phyloP scores from a whole-genome alignment of 345 rosid species.

The Eucalyptus cloeziana region DNA sequence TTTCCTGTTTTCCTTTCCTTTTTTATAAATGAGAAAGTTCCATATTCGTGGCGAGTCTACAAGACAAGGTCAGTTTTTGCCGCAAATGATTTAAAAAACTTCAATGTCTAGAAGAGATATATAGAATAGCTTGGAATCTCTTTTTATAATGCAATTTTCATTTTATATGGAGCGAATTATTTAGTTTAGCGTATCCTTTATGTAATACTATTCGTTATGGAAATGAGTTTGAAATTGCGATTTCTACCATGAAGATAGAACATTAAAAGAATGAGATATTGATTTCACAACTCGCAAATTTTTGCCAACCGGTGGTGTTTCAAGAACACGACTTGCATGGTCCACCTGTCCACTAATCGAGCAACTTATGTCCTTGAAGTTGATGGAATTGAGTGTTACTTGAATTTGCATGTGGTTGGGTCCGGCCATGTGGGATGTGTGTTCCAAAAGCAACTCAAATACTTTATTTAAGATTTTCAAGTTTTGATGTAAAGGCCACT shows the following conservation, averaged over 20 bases:
- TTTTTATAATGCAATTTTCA: not conserved
- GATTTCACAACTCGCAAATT: not conserved
- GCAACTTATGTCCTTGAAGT: not conserved
- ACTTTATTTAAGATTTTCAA: not conserved
- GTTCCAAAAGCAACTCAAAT: not conserved
- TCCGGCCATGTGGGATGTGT: not conserved
- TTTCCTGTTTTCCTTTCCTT: not conserved
- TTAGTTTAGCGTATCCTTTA: rapidly evolving
- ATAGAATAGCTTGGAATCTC: not conserved
- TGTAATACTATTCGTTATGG: rapidly evolving
- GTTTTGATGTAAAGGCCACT: not conserved
- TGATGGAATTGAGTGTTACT: not conserved
- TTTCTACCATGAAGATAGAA: not conserved
- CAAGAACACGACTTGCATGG: not conserved
- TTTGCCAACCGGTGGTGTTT: not conserved
- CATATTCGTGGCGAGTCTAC: not conserved
- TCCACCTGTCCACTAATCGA: not conserved
- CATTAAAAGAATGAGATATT: not conserved
- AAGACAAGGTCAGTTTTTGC: not conserved
- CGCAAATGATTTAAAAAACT: not conserved
- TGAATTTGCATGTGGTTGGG: not conserved
- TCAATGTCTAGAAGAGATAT: rapidly evolving
- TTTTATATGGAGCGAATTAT: rapidly evolving
- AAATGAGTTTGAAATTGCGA: not conserved
- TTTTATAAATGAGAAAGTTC: not conserved